Percentiles rank a stretch among this genome's conserved stretches.
Conservation (phyloP, 1,284 basidiomycete genomes). For the Ganoderma leucocontextum region DNA sequence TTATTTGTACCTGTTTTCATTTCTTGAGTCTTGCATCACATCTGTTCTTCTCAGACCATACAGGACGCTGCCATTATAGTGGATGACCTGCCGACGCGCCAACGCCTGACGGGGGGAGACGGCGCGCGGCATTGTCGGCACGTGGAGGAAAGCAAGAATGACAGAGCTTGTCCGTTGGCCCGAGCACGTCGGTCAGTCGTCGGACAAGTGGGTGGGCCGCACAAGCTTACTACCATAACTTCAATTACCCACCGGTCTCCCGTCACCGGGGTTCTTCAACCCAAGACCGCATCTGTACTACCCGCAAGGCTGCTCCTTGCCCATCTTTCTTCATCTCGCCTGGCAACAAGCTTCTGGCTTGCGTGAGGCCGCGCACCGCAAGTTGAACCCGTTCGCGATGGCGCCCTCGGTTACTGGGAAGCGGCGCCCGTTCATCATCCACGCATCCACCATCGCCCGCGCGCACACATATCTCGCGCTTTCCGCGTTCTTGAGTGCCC, state of each 20-base stretch:
- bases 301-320: not conserved
- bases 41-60: not conserved
- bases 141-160: not conserved
- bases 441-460: slow-evolving; percentile 64
- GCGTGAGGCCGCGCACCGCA: not conserved
- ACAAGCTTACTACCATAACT: too few species aligned
- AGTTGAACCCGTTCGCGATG: not conserved
- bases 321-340: not conserved
- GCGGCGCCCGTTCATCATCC: slow-evolving; percentile 27
- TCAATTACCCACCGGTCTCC: slow-evolving; percentile 3
- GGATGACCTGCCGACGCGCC: not conserved
- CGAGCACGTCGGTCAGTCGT: not conserved
- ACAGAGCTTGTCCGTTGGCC: not conserved
- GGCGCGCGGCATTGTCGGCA: not conserved
- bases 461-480: slow-evolving; percentile 77
- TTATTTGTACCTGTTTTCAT: slow-evolving; percentile 11
- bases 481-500: slow-evolving; percentile 75
- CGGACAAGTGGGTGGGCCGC: not conserved
- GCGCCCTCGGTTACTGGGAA: slow-evolving; percentile 13
- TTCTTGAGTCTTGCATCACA: not conserved
- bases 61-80: not conserved
- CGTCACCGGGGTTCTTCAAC: not conserved
- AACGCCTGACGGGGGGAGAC: not conserved
- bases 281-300: not conserved
- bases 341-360: not conserved